Evolutionary conservation across 2,329 filamentous ascomycete genomes (phyloP).

Genomic region (Trichoderma sp.): DNA sequence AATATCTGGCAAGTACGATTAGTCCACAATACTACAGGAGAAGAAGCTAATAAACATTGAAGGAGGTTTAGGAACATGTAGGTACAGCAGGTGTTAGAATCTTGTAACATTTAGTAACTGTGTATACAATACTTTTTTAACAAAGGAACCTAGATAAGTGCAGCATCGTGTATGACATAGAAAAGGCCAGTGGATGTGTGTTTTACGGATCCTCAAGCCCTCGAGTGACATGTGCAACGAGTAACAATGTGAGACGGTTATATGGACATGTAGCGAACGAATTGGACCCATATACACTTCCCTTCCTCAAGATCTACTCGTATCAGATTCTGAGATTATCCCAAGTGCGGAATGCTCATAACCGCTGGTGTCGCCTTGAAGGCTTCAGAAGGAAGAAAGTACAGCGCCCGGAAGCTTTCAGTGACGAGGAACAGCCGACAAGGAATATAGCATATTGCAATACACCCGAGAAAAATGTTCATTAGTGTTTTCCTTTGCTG

Average conservation of each 20-base stretch:
- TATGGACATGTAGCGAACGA: not conserved
- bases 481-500: not conserved
- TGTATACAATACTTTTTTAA: not conserved
- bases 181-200: not conserved
- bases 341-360: not conserved
- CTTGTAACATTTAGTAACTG: not conserved
- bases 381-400: not conserved
- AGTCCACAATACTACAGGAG: not conserved
- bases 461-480: not conserved
- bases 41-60: no score
- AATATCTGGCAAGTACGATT: not conserved
- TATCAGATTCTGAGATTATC: not conserved
- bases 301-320: not conserved
- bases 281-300: not conserved
- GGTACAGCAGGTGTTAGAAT: not conserved
- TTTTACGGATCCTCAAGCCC: not conserved
- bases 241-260: not conserved
- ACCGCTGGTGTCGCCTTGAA: not conserved
- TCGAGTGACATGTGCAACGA: not conserved
- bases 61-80: not conserved
- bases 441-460: not conserved
- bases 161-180: not conserved
- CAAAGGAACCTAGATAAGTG: not conserved
- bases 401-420: not conserved
- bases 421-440: not conserved